Conservation (phyloP, 768 basidiomycete species). For the Leccinum rimulosum region DNA sequence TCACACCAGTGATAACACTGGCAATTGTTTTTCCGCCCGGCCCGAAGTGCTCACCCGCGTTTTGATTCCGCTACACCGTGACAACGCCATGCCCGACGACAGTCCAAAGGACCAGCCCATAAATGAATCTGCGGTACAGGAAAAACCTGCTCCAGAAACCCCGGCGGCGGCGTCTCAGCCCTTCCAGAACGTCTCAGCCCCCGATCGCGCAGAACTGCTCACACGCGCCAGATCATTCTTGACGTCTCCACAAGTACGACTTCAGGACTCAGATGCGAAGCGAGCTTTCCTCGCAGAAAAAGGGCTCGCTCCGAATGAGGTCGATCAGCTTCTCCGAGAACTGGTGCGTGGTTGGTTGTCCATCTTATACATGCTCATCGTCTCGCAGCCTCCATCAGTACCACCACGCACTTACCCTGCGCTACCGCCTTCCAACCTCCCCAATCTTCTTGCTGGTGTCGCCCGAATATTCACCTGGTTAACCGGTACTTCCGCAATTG, state of each 20-base stretch:
- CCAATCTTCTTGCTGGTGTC: constrained; percentile 61
- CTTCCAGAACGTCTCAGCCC: neutral
- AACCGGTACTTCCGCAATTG: constrained; percentile 55
- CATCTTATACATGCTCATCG: constrained; percentile 7
- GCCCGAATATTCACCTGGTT: constrained; percentile 64
- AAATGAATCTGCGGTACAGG: neutral
- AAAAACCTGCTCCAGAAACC: neutral
- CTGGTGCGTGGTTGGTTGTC: constrained; percentile 39
- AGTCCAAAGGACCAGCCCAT: neutral
- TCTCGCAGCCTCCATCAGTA: constrained; percentile 42
- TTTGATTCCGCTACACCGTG: neutral
- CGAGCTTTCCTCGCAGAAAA: constrained; percentile 68
- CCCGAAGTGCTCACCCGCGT: too few relatives aligned
- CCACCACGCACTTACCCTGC: constrained; percentile 76
- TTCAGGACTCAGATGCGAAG: constrained; percentile 56
- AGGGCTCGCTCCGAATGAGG: constrained; percentile 60
- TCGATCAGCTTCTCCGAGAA: constrained; percentile 56
- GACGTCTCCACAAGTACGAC: constrained; percentile 58
- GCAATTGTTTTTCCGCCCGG: too few relatives aligned
- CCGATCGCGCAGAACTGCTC: constrained; percentile 44
- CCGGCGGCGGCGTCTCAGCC: neutral
- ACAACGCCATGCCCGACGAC: constrained; percentile 19
- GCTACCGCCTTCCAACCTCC: constrained; percentile 65
- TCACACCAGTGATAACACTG: too few relatives aligned
- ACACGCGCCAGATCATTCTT: constrained; percentile 63